A percentile compares a stretch with the other conserved stretches of the same genome.
Conservation (phyloP, 768 basidiomycete species). For the Naganishia kalamii region DNA sequence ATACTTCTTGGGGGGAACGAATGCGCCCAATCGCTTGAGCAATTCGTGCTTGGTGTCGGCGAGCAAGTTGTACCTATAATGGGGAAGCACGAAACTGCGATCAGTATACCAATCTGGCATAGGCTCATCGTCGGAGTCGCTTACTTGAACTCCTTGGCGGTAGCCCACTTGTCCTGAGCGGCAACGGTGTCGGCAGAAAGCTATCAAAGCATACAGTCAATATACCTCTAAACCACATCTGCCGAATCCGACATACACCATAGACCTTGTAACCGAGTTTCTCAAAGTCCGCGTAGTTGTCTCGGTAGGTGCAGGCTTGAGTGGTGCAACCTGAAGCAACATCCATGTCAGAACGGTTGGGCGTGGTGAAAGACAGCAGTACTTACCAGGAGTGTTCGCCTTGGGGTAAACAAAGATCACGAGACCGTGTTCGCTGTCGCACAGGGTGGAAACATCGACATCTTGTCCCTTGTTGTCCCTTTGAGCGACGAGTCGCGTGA, state of each 20-base stretch:
- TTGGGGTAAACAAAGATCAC: slow-evolving; percentile 55
- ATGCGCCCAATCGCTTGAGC: slow-evolving; percentile 73
- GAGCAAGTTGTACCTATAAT: slow-evolving; percentile 60
- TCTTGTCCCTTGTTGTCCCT: slow-evolving; percentile 74
- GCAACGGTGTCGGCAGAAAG: slow-evolving; percentile 55
- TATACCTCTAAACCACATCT: not conserved
- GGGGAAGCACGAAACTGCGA: not conserved
- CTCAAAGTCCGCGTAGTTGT: slow-evolving; percentile 70
- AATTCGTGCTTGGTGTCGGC: slow-evolving; percentile 80
- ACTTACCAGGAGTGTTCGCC: slow-evolving; percentile 36
- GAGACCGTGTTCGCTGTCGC: slow-evolving; percentile 61
- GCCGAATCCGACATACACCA: slow-evolving; percentile 52
- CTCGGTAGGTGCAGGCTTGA: slow-evolving; percentile 88
- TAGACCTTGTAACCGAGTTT: slow-evolving; percentile 66
- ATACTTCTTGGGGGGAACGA: slow-evolving; percentile 57
- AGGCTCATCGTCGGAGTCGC: not conserved
- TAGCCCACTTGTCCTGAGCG: slow-evolving; percentile 58
- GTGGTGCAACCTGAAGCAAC: slow-evolving; percentile 66
- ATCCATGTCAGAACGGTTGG: slow-evolving; percentile 4
- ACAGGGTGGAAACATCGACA: slow-evolving; percentile 60
- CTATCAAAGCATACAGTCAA: not conserved
- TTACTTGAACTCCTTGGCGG: slow-evolving; percentile 65
- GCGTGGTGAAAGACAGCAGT: not conserved
- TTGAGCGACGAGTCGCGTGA: not conserved
- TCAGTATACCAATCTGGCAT: not conserved